Conservation (phyloP, 768 basidiomycete species). For the Stropharia rugosoannulata region DNA sequence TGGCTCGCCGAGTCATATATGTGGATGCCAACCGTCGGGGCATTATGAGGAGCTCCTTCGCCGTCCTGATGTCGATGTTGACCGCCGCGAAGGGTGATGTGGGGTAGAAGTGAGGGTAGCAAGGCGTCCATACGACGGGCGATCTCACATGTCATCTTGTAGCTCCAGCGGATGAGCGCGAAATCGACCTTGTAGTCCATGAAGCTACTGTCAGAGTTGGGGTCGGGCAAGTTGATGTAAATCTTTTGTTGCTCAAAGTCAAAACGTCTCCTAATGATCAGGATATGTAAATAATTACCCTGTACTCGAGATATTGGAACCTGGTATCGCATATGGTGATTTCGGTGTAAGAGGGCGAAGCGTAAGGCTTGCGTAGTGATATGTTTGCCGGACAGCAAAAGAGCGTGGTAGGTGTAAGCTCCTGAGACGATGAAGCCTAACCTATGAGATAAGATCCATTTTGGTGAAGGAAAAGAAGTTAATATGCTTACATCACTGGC, state of each 20-base stretch:
- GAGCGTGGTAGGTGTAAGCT: constrained; percentile 70
- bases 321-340: constrained; percentile 14
- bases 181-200: constrained; percentile 80
- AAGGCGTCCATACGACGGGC: constrained; percentile 74
- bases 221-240: constrained; percentile 58
- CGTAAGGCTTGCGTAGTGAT: constrained; percentile 51
- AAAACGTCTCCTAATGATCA: background rate
- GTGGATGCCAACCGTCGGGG: constrained; percentile 68
- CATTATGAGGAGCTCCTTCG: constrained; percentile 60
- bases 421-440: constrained; percentile 64
- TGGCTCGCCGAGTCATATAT: constrained; percentile 53
- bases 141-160: constrained; percentile 74
- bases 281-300: constrained; percentile 31
- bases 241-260: constrained; percentile 36
- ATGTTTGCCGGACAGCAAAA: constrained; percentile 71
- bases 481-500: constrained; percentile 57
- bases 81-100: constrained; percentile 32
- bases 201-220: constrained; percentile 70
- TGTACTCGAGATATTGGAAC: constrained; percentile 79
- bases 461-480: background rate
- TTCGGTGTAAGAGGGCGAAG: background rate
- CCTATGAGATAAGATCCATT: constrained; percentile 30
- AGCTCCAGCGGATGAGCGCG: constrained; percentile 74
- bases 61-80: constrained; percentile 70
- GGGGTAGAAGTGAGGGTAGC: constrained; percentile 75